These are phyloP conservation scores for Melanopsichium pennsylvanicum DNA, from an alignment of 1,284 basidiomycete species.

Conservation along the genomic window DNA sequence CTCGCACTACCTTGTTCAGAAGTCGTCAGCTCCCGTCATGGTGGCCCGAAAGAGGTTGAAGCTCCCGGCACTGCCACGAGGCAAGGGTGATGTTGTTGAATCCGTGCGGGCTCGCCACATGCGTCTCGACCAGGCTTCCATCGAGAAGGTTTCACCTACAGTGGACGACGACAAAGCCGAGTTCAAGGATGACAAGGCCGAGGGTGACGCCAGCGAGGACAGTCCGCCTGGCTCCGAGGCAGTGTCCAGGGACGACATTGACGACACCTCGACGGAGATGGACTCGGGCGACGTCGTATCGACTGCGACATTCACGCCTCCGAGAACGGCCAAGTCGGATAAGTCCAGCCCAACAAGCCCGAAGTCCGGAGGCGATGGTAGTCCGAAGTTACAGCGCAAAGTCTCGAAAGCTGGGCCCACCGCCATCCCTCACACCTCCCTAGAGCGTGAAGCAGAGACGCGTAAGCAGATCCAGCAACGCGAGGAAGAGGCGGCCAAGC, in stretches of 20 bases:
- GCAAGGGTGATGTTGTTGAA: constrained; percentile 62
- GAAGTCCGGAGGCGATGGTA: constrained; percentile 5
- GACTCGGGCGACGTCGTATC: background rate
- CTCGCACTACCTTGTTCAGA: constrained; percentile 94
- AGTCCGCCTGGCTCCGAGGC: constrained; percentile 10
- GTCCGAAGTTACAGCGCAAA: constrained; percentile 33
- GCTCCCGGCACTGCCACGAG: constrained; percentile 58
- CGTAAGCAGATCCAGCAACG: constrained; percentile 35
- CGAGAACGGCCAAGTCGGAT: background rate
- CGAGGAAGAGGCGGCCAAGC: constrained; percentile 31
- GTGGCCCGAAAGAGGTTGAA: constrained; percentile 66
- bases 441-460: constrained; percentile 33
- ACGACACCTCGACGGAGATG: background rate
- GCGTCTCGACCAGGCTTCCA: constrained; percentile 61
- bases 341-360: background rate
- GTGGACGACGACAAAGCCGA: constrained; percentile 19
- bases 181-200: constrained; percentile 8
- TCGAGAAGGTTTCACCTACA: constrained; percentile 54
- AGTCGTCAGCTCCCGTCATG: constrained; percentile 90
- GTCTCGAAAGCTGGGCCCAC: constrained; percentile 20
- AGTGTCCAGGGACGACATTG: background rate
- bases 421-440: constrained; percentile 31
- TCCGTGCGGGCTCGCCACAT: constrained; percentile 59
- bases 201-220: constrained; percentile 2
- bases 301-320: background rate